phyloP scores from a whole-genome alignment of 306 rosid species.

The Cicer arietinum region DNA sequence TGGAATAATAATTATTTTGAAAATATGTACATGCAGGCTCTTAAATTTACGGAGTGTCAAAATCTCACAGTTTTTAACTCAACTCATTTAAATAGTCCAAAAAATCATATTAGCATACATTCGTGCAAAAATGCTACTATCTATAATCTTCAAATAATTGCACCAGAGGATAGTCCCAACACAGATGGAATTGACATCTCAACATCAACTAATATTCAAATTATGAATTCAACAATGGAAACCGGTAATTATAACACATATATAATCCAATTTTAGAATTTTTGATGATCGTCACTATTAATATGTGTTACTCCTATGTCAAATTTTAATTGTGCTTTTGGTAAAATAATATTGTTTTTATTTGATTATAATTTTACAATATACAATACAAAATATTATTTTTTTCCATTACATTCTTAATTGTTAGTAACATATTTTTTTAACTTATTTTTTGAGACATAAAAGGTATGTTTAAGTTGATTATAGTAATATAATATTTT shows the following conservation, averaged over 20 bases:
- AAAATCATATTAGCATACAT: slow-evolving; percentile 48
- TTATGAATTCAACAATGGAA: slow-evolving; percentile 35
- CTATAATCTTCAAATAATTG: slow-evolving; percentile 39
- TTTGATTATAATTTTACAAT: not conserved
- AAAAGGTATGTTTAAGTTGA: not conserved
- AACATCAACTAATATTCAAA: slow-evolving; percentile 9
- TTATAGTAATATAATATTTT: not conserved
- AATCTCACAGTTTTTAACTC: slow-evolving; percentile 36
- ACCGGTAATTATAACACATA: slow-evolving; percentile 41
- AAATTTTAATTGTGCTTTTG: not conserved
- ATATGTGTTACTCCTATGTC: not conserved
- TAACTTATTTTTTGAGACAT: too few relatives aligned
- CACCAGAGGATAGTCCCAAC: slow-evolving; percentile 62
- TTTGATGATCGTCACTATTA: not conserved
- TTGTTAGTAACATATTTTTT: too few relatives aligned
- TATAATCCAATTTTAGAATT: not conserved
- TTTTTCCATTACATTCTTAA: too few relatives aligned
- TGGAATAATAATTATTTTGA: not conserved
- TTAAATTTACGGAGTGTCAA: slow-evolving; percentile 16
- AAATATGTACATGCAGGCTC: slow-evolving; percentile 39
- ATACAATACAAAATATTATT: too few relatives aligned
- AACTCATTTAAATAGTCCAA: slow-evolving; percentile 43
- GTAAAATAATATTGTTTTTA: not conserved
- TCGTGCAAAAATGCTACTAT: slow-evolving; percentile 8
- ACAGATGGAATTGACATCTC: slow-evolving; percentile 65